A percentile compares a stretch with the other conserved stretches of the same genome.
Evolutionary conservation across 2,329 filamentous ascomycete genomes (phyloP).

Genomic region (Scleromitrula shiraiana): DNA sequence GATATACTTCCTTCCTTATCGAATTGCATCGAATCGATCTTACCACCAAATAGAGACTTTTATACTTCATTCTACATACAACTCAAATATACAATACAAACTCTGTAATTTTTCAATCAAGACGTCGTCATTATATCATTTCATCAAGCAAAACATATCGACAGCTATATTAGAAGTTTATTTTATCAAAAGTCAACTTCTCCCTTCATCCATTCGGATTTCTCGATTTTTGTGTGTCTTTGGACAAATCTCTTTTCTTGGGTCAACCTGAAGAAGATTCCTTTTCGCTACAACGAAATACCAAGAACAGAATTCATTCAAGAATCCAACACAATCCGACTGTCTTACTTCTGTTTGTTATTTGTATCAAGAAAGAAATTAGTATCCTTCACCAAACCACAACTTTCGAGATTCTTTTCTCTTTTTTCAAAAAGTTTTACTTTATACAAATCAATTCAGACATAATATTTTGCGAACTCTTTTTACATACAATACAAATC

Average conservation of each 20-base stretch:
- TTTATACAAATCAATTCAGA: conserved; percentile 1
- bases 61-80: not conserved
- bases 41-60: not conserved
- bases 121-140: no score
- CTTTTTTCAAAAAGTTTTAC: not conserved
- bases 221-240: not conserved
- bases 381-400: not conserved
- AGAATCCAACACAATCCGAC: not conserved
- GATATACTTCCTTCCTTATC: no score
- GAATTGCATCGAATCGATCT: not conserved
- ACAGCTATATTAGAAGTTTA: not conserved
- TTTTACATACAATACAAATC: conserved; percentile 2
- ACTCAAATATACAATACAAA: not conserved
- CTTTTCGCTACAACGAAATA: not conserved
- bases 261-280: not conserved
- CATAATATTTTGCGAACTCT: not conserved
- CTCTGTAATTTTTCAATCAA: not conserved
- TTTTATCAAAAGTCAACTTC: not conserved
- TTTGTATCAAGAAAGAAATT: conserved; percentile 1
- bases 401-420: conserved; percentile 1
- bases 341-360: conserved; percentile 1
- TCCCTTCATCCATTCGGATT: not conserved
- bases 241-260: conserved; percentile 1
- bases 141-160: not conserved
- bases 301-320: not conserved